phyloP scores from a whole-genome alignment of 2,329 filamentous ascomycete genomes.

The Microdochium trichocladiopsis region DNA sequence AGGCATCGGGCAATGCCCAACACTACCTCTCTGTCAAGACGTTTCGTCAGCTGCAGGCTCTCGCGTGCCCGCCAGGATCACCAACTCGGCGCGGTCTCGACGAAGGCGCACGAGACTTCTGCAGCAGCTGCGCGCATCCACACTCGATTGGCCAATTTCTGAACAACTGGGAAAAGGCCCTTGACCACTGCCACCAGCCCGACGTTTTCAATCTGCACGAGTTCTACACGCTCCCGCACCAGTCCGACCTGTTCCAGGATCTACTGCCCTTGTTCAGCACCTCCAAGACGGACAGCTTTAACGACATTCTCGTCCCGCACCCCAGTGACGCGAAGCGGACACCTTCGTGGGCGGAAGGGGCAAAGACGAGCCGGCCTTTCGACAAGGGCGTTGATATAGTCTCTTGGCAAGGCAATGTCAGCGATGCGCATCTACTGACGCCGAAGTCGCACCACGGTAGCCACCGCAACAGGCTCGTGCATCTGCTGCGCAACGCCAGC shows the following conservation, averaged over 20 bases:
- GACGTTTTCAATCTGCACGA: constrained; percentile 69
- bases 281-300: constrained; percentile 64
- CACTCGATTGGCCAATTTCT: constrained; percentile 65
- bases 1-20: too few relatives aligned
- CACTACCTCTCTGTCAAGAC: constrained; percentile 14
- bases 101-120: constrained; percentile 60
- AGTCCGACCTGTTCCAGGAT: constrained; percentile 53
- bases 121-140: constrained; percentile 51
- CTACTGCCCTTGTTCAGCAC: constrained; percentile 71
- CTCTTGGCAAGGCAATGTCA: constrained; percentile 69
- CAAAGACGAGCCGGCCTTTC: constrained; percentile 32
- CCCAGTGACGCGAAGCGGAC: constrained; percentile 19
- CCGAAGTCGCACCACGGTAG: constrained; percentile 55
- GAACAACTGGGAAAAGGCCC: constrained; percentile 55
- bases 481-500: constrained; percentile 56
- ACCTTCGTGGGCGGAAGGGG: not conserved
- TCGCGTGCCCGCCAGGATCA: constrained; percentile 57
- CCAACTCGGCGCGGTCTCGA: constrained; percentile 48
- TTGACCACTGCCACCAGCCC: constrained; percentile 69
- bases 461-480: constrained; percentile 65
- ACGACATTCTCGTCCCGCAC: constrained; percentile 69
- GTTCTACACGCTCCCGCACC: constrained; percentile 60
- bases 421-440: constrained; percentile 40
- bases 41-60: constrained; percentile 23
- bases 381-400: constrained; percentile 55